phyloP scores from a whole-genome alignment of 2,329 filamentous ascomycete species.

The Talaromyces sp. region DNA sequence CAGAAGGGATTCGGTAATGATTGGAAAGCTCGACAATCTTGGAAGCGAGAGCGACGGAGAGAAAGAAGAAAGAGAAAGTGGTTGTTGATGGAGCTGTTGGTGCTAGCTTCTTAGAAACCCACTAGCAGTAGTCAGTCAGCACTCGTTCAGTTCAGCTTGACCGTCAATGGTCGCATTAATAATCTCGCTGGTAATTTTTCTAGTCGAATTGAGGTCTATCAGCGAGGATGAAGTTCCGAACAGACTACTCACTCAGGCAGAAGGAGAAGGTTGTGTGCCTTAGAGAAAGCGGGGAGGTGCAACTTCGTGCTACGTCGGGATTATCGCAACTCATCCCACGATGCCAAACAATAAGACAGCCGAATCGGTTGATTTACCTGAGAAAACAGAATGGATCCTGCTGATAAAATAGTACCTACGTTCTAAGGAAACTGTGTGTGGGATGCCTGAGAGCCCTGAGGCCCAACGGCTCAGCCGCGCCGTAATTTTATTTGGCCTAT shows the following conservation, averaged over 20 bases:
- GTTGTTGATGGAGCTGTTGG: neutral
- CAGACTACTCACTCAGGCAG: neutral
- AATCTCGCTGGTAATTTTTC: neutral
- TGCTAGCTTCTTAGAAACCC: slow-evolving; percentile 5
- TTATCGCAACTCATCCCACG: neutral
- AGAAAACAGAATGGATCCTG: neutral
- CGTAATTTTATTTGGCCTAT: neutral
- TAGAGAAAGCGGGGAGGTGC: slow-evolving; percentile 2
- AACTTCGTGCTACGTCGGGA: neutral
- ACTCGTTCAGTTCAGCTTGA: neutral
- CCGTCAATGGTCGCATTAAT: neutral
- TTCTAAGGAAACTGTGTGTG: neutral
- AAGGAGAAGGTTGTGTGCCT: neutral
- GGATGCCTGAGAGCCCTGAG: neutral
- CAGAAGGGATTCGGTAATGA: neutral
- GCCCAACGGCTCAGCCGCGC: slow-evolving; percentile 1
- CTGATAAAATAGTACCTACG: neutral
- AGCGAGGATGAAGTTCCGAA: neutral
- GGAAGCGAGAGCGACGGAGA: neutral
- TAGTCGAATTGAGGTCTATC: neutral
- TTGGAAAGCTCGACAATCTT: neutral
- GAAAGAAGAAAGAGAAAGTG: neutral
- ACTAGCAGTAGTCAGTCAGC: slow-evolving; percentile 4
- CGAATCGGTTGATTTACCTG: too few relatives aligned
- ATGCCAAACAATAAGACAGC: neutral